Evolutionary conservation across 495 filamentous ascomycete genomes (phyloP).

Genomic region (Sordaria brevicollis): DNA sequence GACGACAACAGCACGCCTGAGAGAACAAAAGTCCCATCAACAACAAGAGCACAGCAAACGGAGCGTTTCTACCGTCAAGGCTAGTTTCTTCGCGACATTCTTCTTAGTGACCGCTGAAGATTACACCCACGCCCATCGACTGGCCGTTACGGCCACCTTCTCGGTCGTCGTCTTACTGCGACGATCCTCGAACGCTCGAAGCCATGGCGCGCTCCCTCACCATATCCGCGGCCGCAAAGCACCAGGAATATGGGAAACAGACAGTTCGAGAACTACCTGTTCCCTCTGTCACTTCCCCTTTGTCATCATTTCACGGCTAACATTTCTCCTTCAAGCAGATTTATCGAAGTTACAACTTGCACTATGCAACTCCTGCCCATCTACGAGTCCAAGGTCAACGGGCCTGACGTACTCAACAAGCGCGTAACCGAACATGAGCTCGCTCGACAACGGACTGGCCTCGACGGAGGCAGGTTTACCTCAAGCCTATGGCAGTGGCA

Average conservation of each 20-base stretch:
- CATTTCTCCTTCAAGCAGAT: background rate
- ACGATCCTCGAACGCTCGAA: background rate
- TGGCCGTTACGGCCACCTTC: background rate
- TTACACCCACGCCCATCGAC: background rate
- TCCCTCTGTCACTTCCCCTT: background rate
- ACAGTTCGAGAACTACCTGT: background rate
- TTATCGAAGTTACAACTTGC: background rate
- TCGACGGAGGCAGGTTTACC: background rate
- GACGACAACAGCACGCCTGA: background rate
- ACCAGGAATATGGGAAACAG: accelerated
- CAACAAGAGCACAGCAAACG: background rate
- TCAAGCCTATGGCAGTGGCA: background rate
- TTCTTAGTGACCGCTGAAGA: background rate
- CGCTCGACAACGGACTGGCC: background rate
- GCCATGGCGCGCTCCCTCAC: background rate
- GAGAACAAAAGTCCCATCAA: too few species aligned
- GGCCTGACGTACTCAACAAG: background rate
- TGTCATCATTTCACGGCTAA: background rate
- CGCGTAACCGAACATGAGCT: background rate
- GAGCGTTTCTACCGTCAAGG: background rate
- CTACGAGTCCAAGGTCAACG: background rate
- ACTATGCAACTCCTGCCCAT: background rate
- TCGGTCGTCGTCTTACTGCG: accelerated
- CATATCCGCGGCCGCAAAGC: too few species aligned
- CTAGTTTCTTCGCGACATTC: background rate